Percentiles rank a stretch among this genome's conserved stretches.
Conservation (phyloP, 192 early-diverging fungal genomes). For the Cetraspora pellucida region DNA sequence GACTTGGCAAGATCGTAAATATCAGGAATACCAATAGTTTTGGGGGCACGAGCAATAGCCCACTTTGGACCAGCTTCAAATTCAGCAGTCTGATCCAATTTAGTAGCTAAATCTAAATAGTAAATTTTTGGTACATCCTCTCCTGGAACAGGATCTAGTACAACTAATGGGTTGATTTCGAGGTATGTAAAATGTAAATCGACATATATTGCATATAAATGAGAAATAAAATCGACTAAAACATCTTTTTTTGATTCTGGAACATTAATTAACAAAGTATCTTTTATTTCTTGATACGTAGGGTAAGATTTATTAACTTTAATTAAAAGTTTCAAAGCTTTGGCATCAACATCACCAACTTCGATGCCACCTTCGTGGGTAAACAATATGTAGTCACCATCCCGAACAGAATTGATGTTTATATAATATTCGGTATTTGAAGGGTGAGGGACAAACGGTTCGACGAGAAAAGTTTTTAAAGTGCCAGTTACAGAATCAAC, state of each 20-base stretch:
- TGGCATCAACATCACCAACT: conserved; percentile 97
- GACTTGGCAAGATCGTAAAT: conserved; percentile 36
- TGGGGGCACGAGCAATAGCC: conserved; percentile 79
- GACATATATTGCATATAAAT: conserved; percentile 93
- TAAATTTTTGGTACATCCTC: conserved; percentile 69
- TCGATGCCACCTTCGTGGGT: conserved; percentile 99
- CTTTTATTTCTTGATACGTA: conserved; percentile 62
- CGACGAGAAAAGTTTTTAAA: conserved; percentile 93
- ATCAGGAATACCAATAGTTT: conserved; percentile 50
- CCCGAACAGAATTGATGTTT: conserved; percentile 92
- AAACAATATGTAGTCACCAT: conserved; percentile 95
- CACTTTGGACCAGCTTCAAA: conserved; percentile 96
- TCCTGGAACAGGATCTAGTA: conserved; percentile 65
- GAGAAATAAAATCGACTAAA: conserved; percentile 88
- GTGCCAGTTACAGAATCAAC: conserved; percentile 83
- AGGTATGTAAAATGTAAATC: conserved; percentile 99
- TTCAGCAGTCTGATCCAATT: conserved; percentile 98
- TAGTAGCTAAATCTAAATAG: conserved; percentile 96
- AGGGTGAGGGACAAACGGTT: conserved; percentile 92
- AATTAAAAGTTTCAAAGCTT: conserved; percentile 86
- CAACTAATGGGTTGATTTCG: conserved; percentile 99
- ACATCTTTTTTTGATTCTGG: conserved; percentile 68
- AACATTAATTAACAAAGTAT: conserved; percentile 70
- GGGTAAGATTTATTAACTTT: conserved; percentile 81
- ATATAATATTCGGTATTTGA: conserved; percentile 95